Evolutionary conservation across 2,329 filamentous ascomycete genomes (phyloP).

Genomic region (Daldinia sp.): DNA sequence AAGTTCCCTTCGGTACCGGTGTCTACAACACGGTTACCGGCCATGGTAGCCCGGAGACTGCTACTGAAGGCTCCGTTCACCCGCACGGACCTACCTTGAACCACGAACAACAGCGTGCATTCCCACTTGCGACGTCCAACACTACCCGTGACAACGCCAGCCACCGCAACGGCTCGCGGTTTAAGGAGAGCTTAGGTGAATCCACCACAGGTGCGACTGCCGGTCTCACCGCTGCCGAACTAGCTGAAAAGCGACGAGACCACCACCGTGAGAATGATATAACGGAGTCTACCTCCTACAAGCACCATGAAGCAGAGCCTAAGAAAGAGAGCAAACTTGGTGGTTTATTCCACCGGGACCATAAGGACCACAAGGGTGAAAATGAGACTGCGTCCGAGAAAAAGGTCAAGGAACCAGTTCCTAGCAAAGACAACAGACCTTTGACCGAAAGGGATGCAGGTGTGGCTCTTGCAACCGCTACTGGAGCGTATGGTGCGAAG

Average conservation of each 20-base stretch:
- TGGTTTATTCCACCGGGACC: slow-evolving; percentile 22
- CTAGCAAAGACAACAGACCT: slow-evolving; percentile 15
- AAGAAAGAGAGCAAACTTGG: slow-evolving; percentile 18
- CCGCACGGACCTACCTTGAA: not conserved
- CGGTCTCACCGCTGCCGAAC: slow-evolving; percentile 15
- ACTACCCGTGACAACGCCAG: not conserved
- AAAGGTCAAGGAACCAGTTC: not conserved
- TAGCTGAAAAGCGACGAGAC: slow-evolving; percentile 13
- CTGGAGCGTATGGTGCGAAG: slow-evolving; percentile 8
- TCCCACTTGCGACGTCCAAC: slow-evolving; percentile 20
- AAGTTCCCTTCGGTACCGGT: slow-evolving; percentile 40
- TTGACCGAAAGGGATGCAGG: slow-evolving; percentile 25
- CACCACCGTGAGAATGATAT: slow-evolving; percentile 1
- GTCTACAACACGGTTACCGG: slow-evolving; percentile 43
- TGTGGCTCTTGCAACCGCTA: slow-evolving; percentile 20
- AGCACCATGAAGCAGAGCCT: slow-evolving; percentile 20
- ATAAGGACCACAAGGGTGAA: slow-evolving; percentile 23
- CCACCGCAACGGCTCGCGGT: slow-evolving; percentile 16
- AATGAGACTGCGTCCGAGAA: slow-evolving; percentile 18
- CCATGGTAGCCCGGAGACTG: slow-evolving; percentile 38
- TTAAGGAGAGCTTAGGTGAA: slow-evolving; percentile 31
- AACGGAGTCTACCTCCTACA: slow-evolving; percentile 6
- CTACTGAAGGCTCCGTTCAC: slow-evolving; percentile 20
- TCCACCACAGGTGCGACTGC: slow-evolving; percentile 23
- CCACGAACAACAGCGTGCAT: slow-evolving; percentile 30